These are phyloP conservation scores for Juglanconis sp. DNA, from an alignment of 2,329 filamentous ascomycete genomes.

Conservation along the genomic window DNA sequence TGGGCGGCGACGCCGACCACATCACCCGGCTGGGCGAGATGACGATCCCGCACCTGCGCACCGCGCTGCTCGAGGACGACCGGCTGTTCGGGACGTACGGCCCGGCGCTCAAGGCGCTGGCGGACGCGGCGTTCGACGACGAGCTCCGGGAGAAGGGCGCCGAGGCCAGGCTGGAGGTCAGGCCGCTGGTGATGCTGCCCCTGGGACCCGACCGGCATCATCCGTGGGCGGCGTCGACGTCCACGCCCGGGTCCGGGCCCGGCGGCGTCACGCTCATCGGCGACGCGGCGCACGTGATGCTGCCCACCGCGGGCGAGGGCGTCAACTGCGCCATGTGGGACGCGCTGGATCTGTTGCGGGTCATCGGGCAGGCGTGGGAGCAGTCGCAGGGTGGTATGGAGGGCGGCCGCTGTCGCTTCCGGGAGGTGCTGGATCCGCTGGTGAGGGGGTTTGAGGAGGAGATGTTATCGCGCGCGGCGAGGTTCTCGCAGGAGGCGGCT, in stretches of 20 bases:
- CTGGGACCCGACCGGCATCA: constrained; percentile 25
- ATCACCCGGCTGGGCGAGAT: constrained; percentile 14
- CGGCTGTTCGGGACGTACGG: constrained; percentile 27
- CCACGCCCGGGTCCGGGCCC: too few relatives aligned
- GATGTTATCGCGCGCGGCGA: constrained; percentile 17
- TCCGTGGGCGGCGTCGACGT: constrained; percentile 34
- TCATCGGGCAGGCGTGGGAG: constrained; percentile 23
- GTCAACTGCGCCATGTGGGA: constrained; percentile 53
- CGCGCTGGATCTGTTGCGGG: constrained; percentile 39
- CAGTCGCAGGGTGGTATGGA: not conserved
- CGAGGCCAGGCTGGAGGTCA: constrained; percentile 20
- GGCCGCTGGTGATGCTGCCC: constrained; percentile 38
- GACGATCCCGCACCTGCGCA: constrained; percentile 18
- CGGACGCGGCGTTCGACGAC: constrained; percentile 27
- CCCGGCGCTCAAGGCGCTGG: constrained; percentile 25
- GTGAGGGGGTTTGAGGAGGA: constrained; percentile 24
- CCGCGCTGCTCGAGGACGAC: constrained; percentile 21
- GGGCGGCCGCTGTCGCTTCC: constrained; percentile 10
- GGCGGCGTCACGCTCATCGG: constrained; percentile 48
- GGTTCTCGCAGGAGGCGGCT: constrained; percentile 16
- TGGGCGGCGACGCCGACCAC: constrained; percentile 23
- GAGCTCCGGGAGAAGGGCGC: constrained; percentile 18
- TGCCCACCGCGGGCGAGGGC: constrained; percentile 49
- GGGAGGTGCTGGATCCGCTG: constrained; percentile 17
- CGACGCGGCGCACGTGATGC: constrained; percentile 54